These are phyloP conservation scores for Aspergillus sp. DNA, from an alignment of 2,329 filamentous ascomycete species.

Conservation along the genomic window DNA sequence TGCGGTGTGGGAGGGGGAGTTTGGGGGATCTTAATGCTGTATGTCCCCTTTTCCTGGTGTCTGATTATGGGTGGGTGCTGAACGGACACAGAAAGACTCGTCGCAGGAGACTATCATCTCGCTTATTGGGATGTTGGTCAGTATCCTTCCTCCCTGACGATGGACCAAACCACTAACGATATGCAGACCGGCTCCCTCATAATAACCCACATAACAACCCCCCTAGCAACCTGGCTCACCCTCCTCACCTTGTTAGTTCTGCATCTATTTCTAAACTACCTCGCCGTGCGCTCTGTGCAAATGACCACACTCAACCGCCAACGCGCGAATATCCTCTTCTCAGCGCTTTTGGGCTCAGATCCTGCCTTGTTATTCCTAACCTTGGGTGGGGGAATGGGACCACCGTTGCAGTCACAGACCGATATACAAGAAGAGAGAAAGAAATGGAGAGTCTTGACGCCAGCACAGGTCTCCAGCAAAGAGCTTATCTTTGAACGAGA, in stretches of 20 bases:
- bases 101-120: slow-evolving; percentile 93
- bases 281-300: slow-evolving; percentile 73
- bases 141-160: slow-evolving; percentile 12
- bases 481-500: slow-evolving; percentile 59
- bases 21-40: slow-evolving; percentile 85
- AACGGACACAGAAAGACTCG: slow-evolving; percentile 61
- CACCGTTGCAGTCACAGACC: not conserved
- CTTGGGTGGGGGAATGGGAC: not conserved
- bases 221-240: slow-evolving; percentile 63
- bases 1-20: slow-evolving; percentile 79
- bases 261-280: slow-evolving; percentile 80
- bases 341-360: slow-evolving; percentile 44
- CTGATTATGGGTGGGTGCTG: slow-evolving; percentile 11
- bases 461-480: slow-evolving; percentile 55
- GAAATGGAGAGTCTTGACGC: slow-evolving; percentile 42
- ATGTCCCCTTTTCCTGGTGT: not conserved
- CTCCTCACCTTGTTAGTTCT: slow-evolving; percentile 65
- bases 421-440: slow-evolving; percentile 7
- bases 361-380: slow-evolving; percentile 4
- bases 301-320: slow-evolving; percentile 83
- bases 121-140: slow-evolving; percentile 71
- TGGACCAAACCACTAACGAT: not conserved
- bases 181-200: slow-evolving; percentile 64
- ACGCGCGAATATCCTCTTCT: slow-evolving; percentile 71
- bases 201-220: slow-evolving; percentile 66